Percentiles rank a stretch among this genome's conserved stretches.
Conservation (phyloP, 2,329 filamentous ascomycete genomes). For the Aspergillus hortae region DNA sequence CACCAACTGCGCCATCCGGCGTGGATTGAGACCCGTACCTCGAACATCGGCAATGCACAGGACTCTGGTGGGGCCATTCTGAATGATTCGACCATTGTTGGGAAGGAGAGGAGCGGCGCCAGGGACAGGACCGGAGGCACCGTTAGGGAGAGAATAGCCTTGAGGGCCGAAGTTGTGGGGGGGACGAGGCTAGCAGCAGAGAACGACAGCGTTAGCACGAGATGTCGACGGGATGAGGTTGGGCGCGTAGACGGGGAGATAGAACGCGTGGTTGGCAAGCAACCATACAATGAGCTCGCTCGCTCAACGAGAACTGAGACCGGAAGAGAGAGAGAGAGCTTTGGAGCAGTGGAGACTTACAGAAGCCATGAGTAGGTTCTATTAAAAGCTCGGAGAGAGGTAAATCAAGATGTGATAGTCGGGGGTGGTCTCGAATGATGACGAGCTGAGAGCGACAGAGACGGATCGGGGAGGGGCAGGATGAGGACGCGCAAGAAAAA, state of each 20-base stretch:
- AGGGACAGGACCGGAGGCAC: conserved; percentile 42
- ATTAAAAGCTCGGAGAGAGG: neutral
- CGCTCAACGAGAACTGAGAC: conserved; percentile 9
- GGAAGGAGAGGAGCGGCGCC: conserved; percentile 48
- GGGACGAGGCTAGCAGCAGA: conserved; percentile 37
- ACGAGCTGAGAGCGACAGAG: conserved; percentile 7
- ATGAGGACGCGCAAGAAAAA: conserved; percentile 1
- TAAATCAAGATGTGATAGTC: too few species aligned
- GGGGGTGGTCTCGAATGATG: conserved; percentile 4
- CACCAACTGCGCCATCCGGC: neutral
- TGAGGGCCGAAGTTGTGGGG: conserved; percentile 41
- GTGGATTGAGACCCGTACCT: conserved; percentile 32
- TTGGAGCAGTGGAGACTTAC: conserved; percentile 33
- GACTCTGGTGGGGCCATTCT: conserved; percentile 45
- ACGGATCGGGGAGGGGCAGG: conserved; percentile 3
- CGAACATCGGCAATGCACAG: conserved; percentile 51
- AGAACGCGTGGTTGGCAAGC: conserved; percentile 10
- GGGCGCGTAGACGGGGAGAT: conserved; percentile 6
- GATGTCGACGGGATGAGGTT: neutral
- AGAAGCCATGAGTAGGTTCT: conserved; percentile 44
- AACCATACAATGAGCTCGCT: conserved; percentile 16
- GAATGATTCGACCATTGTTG: conserved; percentile 49
- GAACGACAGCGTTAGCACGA: conserved; percentile 19
- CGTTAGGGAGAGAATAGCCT: conserved; percentile 46
- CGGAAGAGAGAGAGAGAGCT: conserved; percentile 9